Evolutionary conservation across 2,329 filamentous ascomycete genomes (phyloP).

Genomic region (Trichophyton rubrum): DNA sequence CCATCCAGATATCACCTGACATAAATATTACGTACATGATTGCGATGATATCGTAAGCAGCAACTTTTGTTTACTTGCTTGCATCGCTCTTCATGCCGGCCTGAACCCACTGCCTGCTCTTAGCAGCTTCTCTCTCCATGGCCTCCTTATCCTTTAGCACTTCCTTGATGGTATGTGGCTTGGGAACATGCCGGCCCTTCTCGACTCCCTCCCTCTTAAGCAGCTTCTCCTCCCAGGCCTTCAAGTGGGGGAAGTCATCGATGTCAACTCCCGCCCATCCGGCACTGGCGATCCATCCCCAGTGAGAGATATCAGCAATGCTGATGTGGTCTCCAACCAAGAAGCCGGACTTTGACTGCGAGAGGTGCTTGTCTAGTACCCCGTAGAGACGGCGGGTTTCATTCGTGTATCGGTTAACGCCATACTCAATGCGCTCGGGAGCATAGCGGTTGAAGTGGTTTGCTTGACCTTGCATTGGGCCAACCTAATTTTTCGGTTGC

Average conservation of each 20-base stretch:
- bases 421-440: constrained; percentile 70
- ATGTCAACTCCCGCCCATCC: constrained; percentile 55
- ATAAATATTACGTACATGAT: background rate
- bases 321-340: constrained; percentile 38
- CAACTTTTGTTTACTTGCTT: constrained; percentile 29
- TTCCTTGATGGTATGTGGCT: constrained; percentile 49
- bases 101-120: constrained; percentile 53
- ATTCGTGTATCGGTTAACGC: constrained; percentile 67
- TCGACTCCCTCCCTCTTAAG: constrained; percentile 57
- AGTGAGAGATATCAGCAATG: constrained; percentile 63
- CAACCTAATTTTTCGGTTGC: background rate
- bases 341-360: constrained; percentile 38
- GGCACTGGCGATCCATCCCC: constrained; percentile 59
- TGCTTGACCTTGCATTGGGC: constrained; percentile 27
- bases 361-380: constrained; percentile 60
- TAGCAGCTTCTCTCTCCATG: constrained; percentile 43
- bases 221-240: constrained; percentile 65
- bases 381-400: constrained; percentile 74
- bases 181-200: constrained; percentile 62
- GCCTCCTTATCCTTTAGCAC: constrained; percentile 44
- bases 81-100: constrained; percentile 56
- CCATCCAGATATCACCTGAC: background rate
- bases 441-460: constrained; percentile 79
- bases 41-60: background rate
- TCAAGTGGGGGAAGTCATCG: constrained; percentile 60